Evolutionary conservation across 208 protist species (phyloP).

Genomic region (Phytomonas sp.): DNA sequence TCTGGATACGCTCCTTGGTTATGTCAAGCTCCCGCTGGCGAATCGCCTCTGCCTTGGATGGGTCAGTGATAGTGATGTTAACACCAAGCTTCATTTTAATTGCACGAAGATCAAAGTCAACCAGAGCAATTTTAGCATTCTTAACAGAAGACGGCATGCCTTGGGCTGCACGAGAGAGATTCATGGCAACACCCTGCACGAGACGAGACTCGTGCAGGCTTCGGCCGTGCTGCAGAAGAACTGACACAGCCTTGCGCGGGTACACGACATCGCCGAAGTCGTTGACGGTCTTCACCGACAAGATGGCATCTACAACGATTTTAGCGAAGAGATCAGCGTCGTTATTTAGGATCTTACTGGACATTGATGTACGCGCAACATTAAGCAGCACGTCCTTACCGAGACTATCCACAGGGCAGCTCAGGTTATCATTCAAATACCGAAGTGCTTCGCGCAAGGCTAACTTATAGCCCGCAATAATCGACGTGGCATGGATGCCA

Average conservation of each 20-base stretch:
- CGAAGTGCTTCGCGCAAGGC: constrained; percentile 93
- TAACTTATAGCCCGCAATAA: constrained; percentile 98
- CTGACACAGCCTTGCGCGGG: constrained; percentile 96
- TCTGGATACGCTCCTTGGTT: constrained; percentile 95
- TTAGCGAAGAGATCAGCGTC: constrained; percentile 97
- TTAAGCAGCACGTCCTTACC: constrained; percentile 95
- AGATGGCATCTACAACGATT: constrained; percentile 91
- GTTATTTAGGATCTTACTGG: constrained; percentile 98
- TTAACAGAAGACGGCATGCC: constrained; percentile 95
- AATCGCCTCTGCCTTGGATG: constrained; percentile 96
- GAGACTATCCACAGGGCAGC: constrained; percentile 79
- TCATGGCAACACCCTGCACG: constrained; percentile 95
- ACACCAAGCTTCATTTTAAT: constrained; percentile 97
- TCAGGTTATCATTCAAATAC: constrained; percentile 92
- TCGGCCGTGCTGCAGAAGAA: constrained; percentile 98
- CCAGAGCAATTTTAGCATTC: constrained; percentile 97
- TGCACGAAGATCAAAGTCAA: constrained; percentile 98
- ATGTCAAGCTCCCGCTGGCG: constrained; percentile 96
- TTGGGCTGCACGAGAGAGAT: constrained; percentile 95
- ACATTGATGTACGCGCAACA: constrained; percentile 98
- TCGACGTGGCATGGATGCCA: constrained; percentile 98
- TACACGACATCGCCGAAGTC: constrained; percentile 93
- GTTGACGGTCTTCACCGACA: constrained; percentile 88
- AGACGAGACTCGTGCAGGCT: constrained; percentile 89
- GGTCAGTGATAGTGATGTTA: constrained; percentile 96